Evolutionary conservation across 2,329 filamentous ascomycete genomes (phyloP).

Genomic region (Beauveria sp.): DNA sequence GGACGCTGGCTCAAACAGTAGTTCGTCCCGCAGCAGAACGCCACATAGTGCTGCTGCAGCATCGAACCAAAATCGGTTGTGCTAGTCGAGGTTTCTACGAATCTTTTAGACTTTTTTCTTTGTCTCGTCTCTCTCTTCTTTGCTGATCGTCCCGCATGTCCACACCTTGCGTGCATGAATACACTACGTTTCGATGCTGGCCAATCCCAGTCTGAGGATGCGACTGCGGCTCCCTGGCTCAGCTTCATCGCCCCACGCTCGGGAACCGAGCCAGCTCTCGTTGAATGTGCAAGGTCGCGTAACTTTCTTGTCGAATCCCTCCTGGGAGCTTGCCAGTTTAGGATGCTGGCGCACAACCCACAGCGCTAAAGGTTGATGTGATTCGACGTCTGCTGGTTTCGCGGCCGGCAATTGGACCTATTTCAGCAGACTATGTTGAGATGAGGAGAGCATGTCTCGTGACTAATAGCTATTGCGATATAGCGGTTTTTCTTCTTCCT

Average conservation of each 20-base stretch:
- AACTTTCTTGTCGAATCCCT: too few species aligned
- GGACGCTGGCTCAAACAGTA: not conserved
- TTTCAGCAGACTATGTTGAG: not conserved
- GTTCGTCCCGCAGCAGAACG: not conserved
- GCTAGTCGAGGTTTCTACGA: too few species aligned
- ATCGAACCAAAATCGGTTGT: too few species aligned
- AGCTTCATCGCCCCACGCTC: not conserved
- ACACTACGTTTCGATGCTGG: not conserved
- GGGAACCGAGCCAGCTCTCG: not conserved
- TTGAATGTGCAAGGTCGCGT: not conserved
- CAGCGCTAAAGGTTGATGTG: not conserved
- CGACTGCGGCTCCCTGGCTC: not conserved
- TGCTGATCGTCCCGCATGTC: too few species aligned
- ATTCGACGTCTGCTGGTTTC: not conserved
- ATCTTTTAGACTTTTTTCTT: too few species aligned
- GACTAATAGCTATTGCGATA: too few species aligned
- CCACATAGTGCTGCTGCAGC: not conserved
- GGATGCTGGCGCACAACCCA: not conserved
- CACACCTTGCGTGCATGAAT: too few species aligned
- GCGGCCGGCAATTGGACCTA: not conserved
- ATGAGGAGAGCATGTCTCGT: not conserved
- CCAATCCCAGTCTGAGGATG: not conserved
- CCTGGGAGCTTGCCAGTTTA: not conserved
- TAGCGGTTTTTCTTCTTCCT: too few species aligned
- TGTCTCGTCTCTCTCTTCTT: too few species aligned